Percentiles rank a stretch among this genome's conserved stretches.
Conservation (phyloP, 139 green algal genomes). For the Trebouxia sp. region DNA sequence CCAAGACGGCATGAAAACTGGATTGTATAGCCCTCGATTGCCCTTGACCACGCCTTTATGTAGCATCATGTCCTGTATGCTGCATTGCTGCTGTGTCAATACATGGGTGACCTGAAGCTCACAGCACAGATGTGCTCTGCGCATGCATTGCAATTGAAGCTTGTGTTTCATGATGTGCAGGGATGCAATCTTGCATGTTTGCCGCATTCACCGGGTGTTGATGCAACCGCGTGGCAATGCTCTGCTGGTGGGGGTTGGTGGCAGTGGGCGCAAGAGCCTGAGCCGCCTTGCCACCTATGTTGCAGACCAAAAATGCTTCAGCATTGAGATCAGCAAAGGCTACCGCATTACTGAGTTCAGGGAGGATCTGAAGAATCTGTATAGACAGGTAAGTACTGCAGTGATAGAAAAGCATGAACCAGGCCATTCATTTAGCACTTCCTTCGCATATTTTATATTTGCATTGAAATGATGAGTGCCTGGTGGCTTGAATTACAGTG, state of each 20-base stretch:
- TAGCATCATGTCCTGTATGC: too few species aligned
- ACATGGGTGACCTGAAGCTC: too few species aligned
- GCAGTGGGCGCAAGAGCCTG: conserved; percentile 78
- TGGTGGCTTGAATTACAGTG: not conserved
- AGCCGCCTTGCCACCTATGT: conserved; percentile 78
- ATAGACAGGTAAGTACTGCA: conserved; percentile 55
- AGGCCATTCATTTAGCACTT: too few species aligned
- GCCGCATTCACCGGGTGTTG: conserved; percentile 79
- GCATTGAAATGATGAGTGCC: too few species aligned
- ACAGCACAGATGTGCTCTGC: not conserved
- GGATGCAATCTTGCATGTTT: conserved; percentile 82
- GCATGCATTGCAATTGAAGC: not conserved
- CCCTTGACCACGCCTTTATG: too few species aligned
- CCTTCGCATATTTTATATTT: not conserved
- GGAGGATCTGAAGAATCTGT: conserved; percentile 61
- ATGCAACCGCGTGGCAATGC: conserved; percentile 81
- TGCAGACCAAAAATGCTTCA: conserved; percentile 78
- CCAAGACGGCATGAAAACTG: too few species aligned
- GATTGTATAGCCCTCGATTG: too few species aligned
- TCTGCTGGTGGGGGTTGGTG: conserved; percentile 86
- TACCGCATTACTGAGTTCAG: conserved; percentile 31
- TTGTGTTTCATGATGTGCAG: conserved; percentile 17
- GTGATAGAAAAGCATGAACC: too few species aligned
- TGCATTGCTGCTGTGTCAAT: too few species aligned
- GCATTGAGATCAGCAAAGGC: conserved; percentile 77